phyloP scores from a whole-genome alignment of 371 early-diverging fungal species.

The Mortierella sp. region DNA sequence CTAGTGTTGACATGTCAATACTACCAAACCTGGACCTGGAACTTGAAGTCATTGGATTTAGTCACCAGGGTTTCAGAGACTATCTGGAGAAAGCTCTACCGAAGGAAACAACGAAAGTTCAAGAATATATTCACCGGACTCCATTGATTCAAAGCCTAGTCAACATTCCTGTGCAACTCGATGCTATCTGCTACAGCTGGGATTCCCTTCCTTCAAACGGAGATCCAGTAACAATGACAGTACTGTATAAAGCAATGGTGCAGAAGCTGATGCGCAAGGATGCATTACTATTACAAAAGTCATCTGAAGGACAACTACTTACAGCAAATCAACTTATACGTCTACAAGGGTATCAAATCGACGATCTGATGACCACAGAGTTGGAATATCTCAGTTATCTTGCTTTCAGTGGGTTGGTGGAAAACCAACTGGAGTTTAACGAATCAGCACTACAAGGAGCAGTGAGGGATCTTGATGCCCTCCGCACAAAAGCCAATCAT shows the following conservation, averaged over 20 bases:
- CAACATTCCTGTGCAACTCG: constrained; percentile 35
- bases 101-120: constrained; percentile 13
- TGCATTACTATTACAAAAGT: background rate
- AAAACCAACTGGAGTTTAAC: background rate
- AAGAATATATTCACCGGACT: constrained; percentile 24
- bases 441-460: background rate
- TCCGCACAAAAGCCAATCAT: background rate
- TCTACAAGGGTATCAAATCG: background rate
- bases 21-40: constrained; percentile 24
- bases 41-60: constrained; percentile 33
- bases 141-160: constrained; percentile 23
- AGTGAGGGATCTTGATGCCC: background rate
- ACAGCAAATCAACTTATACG: background rate
- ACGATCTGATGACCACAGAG: background rate
- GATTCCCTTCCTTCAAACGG: constrained; percentile 19
- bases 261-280: constrained; percentile 27
- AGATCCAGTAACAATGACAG: constrained; percentile 10
- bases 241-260: constrained; percentile 19
- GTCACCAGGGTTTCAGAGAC: constrained; percentile 17
- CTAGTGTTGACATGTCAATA: constrained; percentile 12
- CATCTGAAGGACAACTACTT: background rate
- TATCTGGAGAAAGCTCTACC: constrained; percentile 12
- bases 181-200: constrained; percentile 31
- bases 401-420: background rate
- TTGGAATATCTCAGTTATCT: background rate